Evolutionary conservation across 805 yeast species (phyloP), one percentile per base, ranked within the genome.

Genomic region (Candida fluviatilis): DNA sequence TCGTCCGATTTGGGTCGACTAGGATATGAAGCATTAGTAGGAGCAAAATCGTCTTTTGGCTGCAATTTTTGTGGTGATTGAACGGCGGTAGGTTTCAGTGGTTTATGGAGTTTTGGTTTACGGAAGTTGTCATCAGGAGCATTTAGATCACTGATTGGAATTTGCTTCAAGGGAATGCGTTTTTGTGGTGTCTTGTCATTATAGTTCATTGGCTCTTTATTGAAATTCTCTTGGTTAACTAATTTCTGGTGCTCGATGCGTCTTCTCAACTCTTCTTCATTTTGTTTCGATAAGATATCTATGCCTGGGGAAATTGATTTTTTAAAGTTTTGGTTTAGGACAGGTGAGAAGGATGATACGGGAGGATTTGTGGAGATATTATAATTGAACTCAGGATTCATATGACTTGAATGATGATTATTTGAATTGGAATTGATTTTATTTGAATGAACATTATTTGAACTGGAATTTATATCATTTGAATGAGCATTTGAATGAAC

Each of bases 21-120:
- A 27, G 7, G 12, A 19, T 15, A 13, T 3, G 29, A 32, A 15
- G 19, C 32, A 35, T 18, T 14, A 7, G 26, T 15, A 18, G 19
- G 6, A 8, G 32, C 25, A 12, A 25, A n/a, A 8, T 34, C 24
- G 6, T 34, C 4, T 6, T 13, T 13, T 35, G 38, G 13, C 27
- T 35, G 29, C 28, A 5, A 30, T 12, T 8, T 32, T 14, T 11
- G 26, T 11, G 30, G 35, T 4, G 27, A n/a, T 14, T 14, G 19
- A 18, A 30, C 24, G 11, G 21, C 21, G 23, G 11, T 34, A 10
- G 26, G 25, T 29, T 19, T 29, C 15, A 10, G 31, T 18, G 34
- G 17, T 35, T 48, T 51, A 4, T 64, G 65, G 5, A 49, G 17
- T 37, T 52, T 58, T 0, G 71, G 71, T 38, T 62, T 66, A 26